Conservation (phyloP, 257 asterid species). For the Plantago elongata region DNA sequence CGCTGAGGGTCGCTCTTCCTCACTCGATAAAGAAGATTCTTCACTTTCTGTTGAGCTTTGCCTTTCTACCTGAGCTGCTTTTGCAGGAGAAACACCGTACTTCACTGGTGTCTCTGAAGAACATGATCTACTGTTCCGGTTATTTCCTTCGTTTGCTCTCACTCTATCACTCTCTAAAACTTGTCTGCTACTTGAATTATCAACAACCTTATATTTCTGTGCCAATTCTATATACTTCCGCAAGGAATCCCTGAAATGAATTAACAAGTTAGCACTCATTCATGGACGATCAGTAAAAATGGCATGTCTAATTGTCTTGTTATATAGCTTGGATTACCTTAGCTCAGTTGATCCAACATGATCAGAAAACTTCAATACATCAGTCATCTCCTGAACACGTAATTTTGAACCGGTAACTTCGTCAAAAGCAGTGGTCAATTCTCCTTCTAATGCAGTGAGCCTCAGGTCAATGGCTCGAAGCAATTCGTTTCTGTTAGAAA, state of each 20-base stretch:
- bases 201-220: constrained; percentile 25
- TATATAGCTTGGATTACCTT: constrained; percentile 40
- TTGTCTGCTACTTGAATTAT: constrained; percentile 25
- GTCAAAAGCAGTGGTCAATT: constrained; percentile 55
- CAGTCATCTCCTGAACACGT: constrained; percentile 51
- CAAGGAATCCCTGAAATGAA: constrained; percentile 60
- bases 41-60: constrained; percentile 71
- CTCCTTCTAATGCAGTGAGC: constrained; percentile 59
- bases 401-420: constrained; percentile 51
- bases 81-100: constrained; percentile 88
- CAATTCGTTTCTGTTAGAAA: constrained; percentile 66
- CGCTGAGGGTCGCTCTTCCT: constrained; percentile 54
- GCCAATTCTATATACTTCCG: constrained; percentile 45
- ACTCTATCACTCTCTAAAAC: constrained; percentile 21
- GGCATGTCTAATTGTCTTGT: background rate
- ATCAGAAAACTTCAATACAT: constrained; percentile 54
- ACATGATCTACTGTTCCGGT: constrained; percentile 21
- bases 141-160: constrained; percentile 31
- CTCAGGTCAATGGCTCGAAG: constrained; percentile 84
- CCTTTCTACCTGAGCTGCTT: constrained; percentile 80
- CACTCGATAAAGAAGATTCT: constrained; percentile 71
- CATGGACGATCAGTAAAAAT: background rate
- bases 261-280: constrained; percentile 1
- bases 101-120: constrained; percentile 44
- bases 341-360: constrained; percentile 74